A percentile compares a stretch with the other conserved stretches of the same genome.
Conservation (phyloP, 768 basidiomycete genomes). For the Psilocybe sp. region DNA sequence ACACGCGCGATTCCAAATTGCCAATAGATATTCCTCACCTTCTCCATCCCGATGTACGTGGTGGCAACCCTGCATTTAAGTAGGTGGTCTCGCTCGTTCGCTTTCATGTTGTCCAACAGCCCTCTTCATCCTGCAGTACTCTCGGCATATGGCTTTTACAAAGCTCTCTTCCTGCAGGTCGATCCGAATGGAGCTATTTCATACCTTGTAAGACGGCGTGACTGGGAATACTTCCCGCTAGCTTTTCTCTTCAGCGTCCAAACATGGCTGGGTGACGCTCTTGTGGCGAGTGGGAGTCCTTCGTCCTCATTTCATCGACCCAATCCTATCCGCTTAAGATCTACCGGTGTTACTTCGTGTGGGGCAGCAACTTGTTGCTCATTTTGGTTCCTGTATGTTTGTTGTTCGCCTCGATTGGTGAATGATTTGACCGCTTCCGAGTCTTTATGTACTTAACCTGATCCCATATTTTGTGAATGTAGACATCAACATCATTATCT, state of each 20-base stretch:
- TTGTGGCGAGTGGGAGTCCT: slow-evolving; percentile 16
- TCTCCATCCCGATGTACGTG: slow-evolving; percentile 24
- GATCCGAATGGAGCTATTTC: slow-evolving; percentile 8
- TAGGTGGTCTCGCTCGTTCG: not conserved
- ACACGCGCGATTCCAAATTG: not conserved
- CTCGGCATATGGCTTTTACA: slow-evolving; percentile 16
- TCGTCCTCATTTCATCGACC: not conserved
- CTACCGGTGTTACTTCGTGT: no score
- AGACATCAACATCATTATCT: slow-evolving; percentile 18
- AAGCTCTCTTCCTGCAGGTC: slow-evolving; percentile 12
- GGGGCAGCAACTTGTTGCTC: slow-evolving; percentile 19
- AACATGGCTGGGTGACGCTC: slow-evolving; percentile 22
- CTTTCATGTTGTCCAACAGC: not conserved
- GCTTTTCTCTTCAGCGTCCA: slow-evolving; percentile 16
- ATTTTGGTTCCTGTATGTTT: slow-evolving; percentile 21
- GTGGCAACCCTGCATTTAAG: no score
- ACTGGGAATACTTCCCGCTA: slow-evolving; percentile 20
- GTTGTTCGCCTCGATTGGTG: slow-evolving; percentile 19
- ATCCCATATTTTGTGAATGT: not conserved
- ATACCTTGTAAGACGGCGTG: slow-evolving; percentile 11
- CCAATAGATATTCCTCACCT: slow-evolving; percentile 21
- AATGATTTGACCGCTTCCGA: not conserved
- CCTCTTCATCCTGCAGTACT: slow-evolving; percentile 5
- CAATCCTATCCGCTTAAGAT: slow-evolving; percentile 15
- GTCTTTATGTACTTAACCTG: not conserved